Base-by-base conservation (phyloP, 805 yeast genomes). In the Starmerella stigmatis region DNA sequence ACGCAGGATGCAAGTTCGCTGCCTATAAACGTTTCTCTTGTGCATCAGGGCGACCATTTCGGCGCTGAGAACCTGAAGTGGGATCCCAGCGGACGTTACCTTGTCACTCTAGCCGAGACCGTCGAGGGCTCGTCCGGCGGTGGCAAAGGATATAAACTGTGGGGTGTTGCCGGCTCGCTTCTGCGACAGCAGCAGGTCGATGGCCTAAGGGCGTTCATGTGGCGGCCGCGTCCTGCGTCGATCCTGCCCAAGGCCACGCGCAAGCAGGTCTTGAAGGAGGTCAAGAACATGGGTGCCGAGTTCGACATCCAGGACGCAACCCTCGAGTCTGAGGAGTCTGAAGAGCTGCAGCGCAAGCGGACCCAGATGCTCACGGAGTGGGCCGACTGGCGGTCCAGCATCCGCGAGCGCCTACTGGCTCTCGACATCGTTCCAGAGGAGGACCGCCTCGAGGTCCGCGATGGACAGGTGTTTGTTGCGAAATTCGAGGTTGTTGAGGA, bases 201-300 rank as follows among this genome's bases (percentile, higher is more conserved):
- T 57, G 82, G 79, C 45, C 86, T 92, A 75, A 83, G 79, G 67
- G 88, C 83, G 51, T 84, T 89, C 59, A 71, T 76, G 51, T 92
- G 99, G 99, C 83, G 99, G 72, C 97, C 97, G 59, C 80, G 98
- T 69, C 98, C 98, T 42, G 76, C 75, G 16, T 73, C 86, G 2
- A 65, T 79, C 53, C 75, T 92, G 61, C 70, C 79, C 50, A 77
- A 79, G 57, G 81, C 77, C 54, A 94, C 85, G 64, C 77, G 77
- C 71, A 85, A 86, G 81, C 81, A 80, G 73, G 86, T 92, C 52
- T 76, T 85, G 71, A 83, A 84, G 81, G 81, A 81, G 69, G 69
- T 89, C 70, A 77, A 80, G 63, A 89, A 84, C 66, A 85, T 82
- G 74, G 73, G 86, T 57, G 92, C 92, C 33, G 86, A 85, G 67